A percentile compares a stretch with the other conserved stretches of the same genome.
These are phyloP conservation scores for Pythium aquatile DNA, from an alignment of 352 stramenopile species.

Conservation along the genomic window DNA sequence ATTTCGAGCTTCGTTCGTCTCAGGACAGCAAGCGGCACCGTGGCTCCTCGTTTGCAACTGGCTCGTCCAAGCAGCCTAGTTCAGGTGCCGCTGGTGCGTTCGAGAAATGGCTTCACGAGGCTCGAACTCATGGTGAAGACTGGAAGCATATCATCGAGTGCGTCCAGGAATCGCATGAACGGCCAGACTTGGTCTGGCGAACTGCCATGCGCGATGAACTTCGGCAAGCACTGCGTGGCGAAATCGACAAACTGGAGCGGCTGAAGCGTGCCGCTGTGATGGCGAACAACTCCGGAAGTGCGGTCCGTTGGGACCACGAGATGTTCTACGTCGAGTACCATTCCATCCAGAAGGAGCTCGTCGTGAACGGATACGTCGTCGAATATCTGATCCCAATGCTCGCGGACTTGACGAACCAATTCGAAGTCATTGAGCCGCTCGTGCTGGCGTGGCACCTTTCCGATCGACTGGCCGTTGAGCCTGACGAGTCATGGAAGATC, in stretches of 20 bases:
- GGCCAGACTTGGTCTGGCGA: constrained; percentile 73
- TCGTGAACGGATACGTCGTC: constrained; percentile 83
- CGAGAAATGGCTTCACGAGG: constrained; percentile 64
- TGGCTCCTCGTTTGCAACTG: constrained; percentile 18
- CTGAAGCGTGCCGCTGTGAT: constrained; percentile 17
- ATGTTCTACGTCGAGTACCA: constrained; percentile 78
- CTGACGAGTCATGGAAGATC: constrained; percentile 55
- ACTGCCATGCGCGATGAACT: constrained; percentile 64
- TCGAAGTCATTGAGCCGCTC: constrained; percentile 70
- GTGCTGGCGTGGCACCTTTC: constrained; percentile 81
- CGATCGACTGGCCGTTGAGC: constrained; percentile 63
- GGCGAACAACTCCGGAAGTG: constrained; percentile 20
- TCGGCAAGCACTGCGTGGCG: constrained; percentile 42
- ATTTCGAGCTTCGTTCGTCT: constrained; percentile 53
- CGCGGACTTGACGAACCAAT: constrained; percentile 55
- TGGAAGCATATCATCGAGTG: constrained; percentile 72
- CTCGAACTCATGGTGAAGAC: constrained; percentile 62
- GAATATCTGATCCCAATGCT: constrained; percentile 71
- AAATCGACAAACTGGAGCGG: constrained; percentile 58
- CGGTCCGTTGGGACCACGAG: constrained; percentile 69
- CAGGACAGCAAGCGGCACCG: constrained; percentile 45
- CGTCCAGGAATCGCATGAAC: constrained; percentile 55
- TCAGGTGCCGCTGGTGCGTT: constrained; percentile 33
- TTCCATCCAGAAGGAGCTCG: constrained; percentile 69
- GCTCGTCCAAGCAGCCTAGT: constrained; percentile 8